phyloP scores from a whole-genome alignment of 2,329 filamentous ascomycete species.

The Cytospora schulzeri region DNA sequence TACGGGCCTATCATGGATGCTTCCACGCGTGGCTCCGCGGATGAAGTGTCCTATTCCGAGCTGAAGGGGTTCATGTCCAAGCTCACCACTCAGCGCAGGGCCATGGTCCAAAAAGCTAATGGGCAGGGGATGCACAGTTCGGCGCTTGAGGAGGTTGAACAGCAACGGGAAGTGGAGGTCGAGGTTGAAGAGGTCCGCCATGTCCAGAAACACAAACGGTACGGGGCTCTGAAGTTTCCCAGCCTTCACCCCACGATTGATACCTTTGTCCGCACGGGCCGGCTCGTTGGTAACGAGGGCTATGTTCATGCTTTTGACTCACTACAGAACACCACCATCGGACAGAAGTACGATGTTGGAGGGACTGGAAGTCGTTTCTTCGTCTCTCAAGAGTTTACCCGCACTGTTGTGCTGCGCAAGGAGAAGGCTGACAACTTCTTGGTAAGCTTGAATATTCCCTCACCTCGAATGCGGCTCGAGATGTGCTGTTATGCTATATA shows the following conservation, averaged over 20 bases:
- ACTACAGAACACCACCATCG: conserved; percentile 40
- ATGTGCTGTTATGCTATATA: conserved; percentile 29
- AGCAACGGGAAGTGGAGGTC: conserved; percentile 61
- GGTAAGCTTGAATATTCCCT: conserved; percentile 30
- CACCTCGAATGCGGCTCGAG: not conserved
- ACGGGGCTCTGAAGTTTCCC: conserved; percentile 43
- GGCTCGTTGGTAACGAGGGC: conserved; percentile 39
- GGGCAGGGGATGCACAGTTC: conserved; percentile 50
- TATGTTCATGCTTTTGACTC: conserved; percentile 47
- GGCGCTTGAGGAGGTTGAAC: conserved; percentile 61
- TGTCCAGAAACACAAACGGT: conserved; percentile 48
- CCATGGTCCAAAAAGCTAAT: conserved; percentile 34
- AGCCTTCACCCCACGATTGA: conserved; percentile 51
- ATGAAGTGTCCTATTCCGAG: conserved; percentile 21
- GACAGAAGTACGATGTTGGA: conserved; percentile 38
- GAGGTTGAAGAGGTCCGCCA: conserved; percentile 61
- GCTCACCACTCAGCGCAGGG: conserved; percentile 35
- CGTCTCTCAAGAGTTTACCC: conserved; percentile 49
- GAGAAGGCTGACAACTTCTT: conserved; percentile 39
- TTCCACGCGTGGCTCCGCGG: conserved; percentile 31
- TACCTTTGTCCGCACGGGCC: conserved; percentile 49
- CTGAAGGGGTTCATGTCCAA: conserved; percentile 37
- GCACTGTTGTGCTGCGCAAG: conserved; percentile 42
- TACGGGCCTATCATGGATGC: conserved; percentile 45
- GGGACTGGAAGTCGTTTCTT: conserved; percentile 35